Conservation (phyloP, 1,284 basidiomycete genomes). For the Rhodotorula sp. region DNA sequence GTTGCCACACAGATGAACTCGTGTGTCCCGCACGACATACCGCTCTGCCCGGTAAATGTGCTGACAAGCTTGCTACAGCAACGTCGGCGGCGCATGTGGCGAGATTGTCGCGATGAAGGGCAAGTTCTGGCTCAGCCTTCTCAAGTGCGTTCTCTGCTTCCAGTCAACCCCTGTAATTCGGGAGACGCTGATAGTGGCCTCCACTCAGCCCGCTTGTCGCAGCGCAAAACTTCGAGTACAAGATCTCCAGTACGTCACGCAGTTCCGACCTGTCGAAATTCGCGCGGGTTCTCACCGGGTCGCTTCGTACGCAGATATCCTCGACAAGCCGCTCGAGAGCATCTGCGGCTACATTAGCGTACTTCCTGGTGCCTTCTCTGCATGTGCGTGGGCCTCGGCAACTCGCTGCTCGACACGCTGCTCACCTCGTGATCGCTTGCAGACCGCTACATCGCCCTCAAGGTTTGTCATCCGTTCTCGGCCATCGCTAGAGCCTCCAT, state of each 20-base stretch:
- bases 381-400: conserved; percentile 59
- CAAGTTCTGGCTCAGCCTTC: conserved; percentile 65
- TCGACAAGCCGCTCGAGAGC: conserved; percentile 92
- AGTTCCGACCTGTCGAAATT: background rate
- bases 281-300: background rate
- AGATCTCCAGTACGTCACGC: conserved; percentile 53
- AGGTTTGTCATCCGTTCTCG: conserved; percentile 51
- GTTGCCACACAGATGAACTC: background rate
- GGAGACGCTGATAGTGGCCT: background rate
- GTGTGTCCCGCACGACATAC: background rate
- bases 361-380: conserved; percentile 87
- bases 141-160: conserved; percentile 8
- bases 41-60: too few relatives aligned
- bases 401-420: background rate
- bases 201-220: conserved; percentile 63
- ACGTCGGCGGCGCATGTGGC: conserved; percentile 90
- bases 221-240: conserved; percentile 87
- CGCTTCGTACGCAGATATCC: conserved; percentile 58
- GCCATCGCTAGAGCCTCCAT: rapidly evolving
- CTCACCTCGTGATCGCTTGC: conserved; percentile 66
- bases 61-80: conserved; percentile 47
- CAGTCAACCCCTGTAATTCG: rapidly evolving
- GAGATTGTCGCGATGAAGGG: conserved; percentile 94
- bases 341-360: conserved; percentile 77
- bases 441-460: conserved; percentile 74